Evolutionary conservation across 768 basidiomycete species (phyloP).

Genomic region (Lactarius sanguifluus): DNA sequence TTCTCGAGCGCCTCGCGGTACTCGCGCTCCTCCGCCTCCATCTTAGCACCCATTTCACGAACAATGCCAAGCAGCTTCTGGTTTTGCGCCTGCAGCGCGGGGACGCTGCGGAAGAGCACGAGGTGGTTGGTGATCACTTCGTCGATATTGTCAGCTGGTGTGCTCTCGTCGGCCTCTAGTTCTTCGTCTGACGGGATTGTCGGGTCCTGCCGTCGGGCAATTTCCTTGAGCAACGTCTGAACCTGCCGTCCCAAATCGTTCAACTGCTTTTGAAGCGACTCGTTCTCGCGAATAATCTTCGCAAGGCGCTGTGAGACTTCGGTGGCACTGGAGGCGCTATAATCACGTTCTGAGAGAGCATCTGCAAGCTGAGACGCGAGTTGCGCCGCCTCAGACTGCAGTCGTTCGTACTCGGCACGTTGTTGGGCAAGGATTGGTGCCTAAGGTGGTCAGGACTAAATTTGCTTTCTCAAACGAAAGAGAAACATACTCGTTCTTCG

Average conservation of each 20-base stretch:
- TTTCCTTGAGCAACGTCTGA: constrained; percentile 71
- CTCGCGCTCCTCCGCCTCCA: constrained; percentile 84
- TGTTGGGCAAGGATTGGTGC: constrained; percentile 91
- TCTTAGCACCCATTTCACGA: constrained; percentile 75
- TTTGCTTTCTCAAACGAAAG: background rate
- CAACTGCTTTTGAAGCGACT: constrained; percentile 26
- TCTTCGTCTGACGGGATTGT: constrained; percentile 73
- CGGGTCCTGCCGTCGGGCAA: constrained; percentile 81
- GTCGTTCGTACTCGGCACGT: constrained; percentile 81
- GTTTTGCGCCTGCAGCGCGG: constrained; percentile 86
- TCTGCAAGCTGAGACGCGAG: constrained; percentile 78
- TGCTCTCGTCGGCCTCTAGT: constrained; percentile 44
- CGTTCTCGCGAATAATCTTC: constrained; percentile 29
- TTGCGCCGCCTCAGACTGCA: constrained; percentile 75
- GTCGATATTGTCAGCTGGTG: constrained; percentile 59
- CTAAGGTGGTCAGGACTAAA: constrained; percentile 41
- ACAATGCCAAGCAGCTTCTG: constrained; percentile 83
- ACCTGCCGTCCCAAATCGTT: constrained; percentile 55
- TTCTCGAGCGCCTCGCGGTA: constrained; percentile 66
- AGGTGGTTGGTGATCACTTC: constrained; percentile 86
- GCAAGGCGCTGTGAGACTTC: constrained; percentile 44
- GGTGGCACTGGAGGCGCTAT: constrained; percentile 50
- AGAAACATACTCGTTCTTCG: constrained; percentile 72
- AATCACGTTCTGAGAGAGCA: constrained; percentile 74
- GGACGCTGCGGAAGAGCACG: constrained; percentile 80